Base-by-base conservation (phyloP, 768 basidiomycete genomes). In the Hysterangium stoloniferum region DNA sequence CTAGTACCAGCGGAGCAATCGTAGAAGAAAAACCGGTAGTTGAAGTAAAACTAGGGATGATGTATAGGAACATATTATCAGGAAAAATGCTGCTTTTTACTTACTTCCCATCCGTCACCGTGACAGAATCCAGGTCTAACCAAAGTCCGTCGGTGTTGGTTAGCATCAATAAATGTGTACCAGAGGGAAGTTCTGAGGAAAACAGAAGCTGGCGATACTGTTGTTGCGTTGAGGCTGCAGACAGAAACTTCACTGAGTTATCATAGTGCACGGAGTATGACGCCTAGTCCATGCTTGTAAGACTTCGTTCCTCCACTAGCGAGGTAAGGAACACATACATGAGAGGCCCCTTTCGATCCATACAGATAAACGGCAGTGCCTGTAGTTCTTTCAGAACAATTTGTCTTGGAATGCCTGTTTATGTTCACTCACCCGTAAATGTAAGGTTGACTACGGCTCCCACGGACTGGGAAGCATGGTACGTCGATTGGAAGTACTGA, bases 201-300 rank as follows among this genome's bases (percentile, higher is more conserved):
- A 45, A 45, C 13, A 45, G 44, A 27, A 45, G 44, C 29, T 45
- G 44, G 17, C 22, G 44, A 31, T 45, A 45, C 6, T 28, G 3
- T 19, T 20, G 4, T 33, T 19, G 29, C 19, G 29, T 27, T 11
- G 44, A 8, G 3, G n/a, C 28, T 6, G 44, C 44, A 32, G 44
- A 45, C 3, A 45, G 29, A 9, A 29, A 27, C 22, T 45, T 17
- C 28, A 45, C 22, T 5, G 13, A 5, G 25, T 11, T 45, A 31
- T 45, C 29, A 27, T 33, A 45, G 29, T 31, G 44, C 29, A 45
- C 44, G 27, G 28, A 31, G 17, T 15, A 45, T 11, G n/a, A n/a
- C n/a, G n/a, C n/a, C n/a, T n/a, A n/a, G n/a, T n/a, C n/a, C n/a
- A n/a, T n/a, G n/a, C n/a, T n/a, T n/a, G n/a, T n/a, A n/a, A n/a